Evolutionary conservation across 495 filamentous ascomycete genomes (phyloP), one percentile per base, ranked within the genome.

Genomic region (Penicillium salamii): DNA sequence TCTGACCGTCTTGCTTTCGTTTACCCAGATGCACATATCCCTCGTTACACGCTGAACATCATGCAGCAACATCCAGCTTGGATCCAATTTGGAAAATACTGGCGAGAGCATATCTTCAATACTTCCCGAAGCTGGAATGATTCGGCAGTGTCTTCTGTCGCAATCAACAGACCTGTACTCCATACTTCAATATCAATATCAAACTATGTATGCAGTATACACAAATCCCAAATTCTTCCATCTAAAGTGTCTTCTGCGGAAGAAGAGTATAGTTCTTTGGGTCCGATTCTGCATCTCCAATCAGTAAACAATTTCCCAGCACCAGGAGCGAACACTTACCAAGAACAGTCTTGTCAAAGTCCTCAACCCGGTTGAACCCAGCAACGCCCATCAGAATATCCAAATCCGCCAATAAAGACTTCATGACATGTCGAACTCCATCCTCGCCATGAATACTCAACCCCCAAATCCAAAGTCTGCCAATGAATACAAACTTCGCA

Each of bases 301-400:
- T 38, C 42, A 41, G 41, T 42, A 46, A 9, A 0, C 13, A 21
- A 12, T 24, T 24, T 20, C 13, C 17, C 33, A 37, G 24, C n/a
- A 21, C 23, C 23, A 26, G 8, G 18, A 17, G 29, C 6, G n/a
- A 52, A 48, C 14, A 59, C 66, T 8, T 45, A 73, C 69, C 70
- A 46, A 77, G 46, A 41, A 62, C 58, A 7, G 38, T 59, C 34
- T 65, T 49, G 42, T 78, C 69, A 42, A 85, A 79, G 40, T 83
- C 74, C n/a, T 65, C 59, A 11, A 85, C 58, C 17, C 65, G 64
- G 21, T 77, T 72, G 54, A 79, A 82, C 13, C 84, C 83, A n/a
- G 73, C 81, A n/a, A 81, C 75, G 32, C 75, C 79, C 78, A 87
- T 80, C 42, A 84, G 45, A 29, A 85, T 82, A 67, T 88, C 84